Evolutionary conservation across 148 eudicot genomes (phyloP), one percentile per base, ranked within the genome.

Genomic region (Nyssa sinensis): DNA sequence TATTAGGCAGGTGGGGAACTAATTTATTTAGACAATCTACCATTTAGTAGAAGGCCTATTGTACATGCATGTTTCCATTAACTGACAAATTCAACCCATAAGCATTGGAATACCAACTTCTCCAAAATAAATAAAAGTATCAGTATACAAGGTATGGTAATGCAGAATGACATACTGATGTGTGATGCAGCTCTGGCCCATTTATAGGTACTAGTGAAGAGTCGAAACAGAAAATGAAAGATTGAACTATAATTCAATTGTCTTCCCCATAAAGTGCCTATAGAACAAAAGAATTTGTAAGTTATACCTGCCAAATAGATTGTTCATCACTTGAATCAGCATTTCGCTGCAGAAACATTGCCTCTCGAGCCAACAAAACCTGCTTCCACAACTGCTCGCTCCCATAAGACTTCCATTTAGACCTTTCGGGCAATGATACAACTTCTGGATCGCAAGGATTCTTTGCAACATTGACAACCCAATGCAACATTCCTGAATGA

Each of bases 381-480:
- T 86, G 92, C 86, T 90, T 92, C 98, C 96, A 89, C 13, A 23
- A 37, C 27, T 79, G 66, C 47, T 92, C 90, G 62, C 47, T 71
- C 14, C 92, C 89, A 83, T 82, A 82, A 19, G 28, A 32, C 66
- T 85, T 88, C 96, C 93, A 92, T 76, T 82, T 85, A 14, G 83
- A 74, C 47, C 74, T 80, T 64, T 88, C 86, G 1, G 97, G 98
- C 70, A 95, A 70, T 3, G 70, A 65, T n/a, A 86, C 96, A 74
- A 86, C 64, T 53, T 63, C 77, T 37, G 78, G 83, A 78, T 88
- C 78, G 74, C 88, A 84, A 58, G 97, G 97, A 82, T 92, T 78
- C 78, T 81, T 95, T 7, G 96, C 96, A 71, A 84, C 87, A 55
- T 79, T 64, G 62, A 33, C 64, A 64, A 95, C 65, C 97, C 97